phyloP scores from a whole-genome alignment of 2,329 filamentous ascomycete genomes.

The Leptoxyphium fumago region DNA sequence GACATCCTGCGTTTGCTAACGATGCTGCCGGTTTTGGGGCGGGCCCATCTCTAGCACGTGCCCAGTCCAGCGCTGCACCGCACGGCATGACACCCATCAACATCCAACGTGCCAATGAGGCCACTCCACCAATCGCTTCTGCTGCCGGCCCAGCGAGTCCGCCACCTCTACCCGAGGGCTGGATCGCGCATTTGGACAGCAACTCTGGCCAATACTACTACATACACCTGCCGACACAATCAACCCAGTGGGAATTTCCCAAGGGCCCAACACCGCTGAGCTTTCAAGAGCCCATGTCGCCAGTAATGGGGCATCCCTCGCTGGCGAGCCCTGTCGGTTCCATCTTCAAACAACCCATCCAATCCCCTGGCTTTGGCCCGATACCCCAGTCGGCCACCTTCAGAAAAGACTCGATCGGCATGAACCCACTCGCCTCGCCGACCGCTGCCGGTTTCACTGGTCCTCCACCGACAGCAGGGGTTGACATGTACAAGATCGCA shows the following conservation, averaged over 20 bases:
- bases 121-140: slow-evolving; percentile 21
- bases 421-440: slow-evolving; percentile 58
- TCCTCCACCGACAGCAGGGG: slow-evolving; percentile 73
- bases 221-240: slow-evolving; percentile 86
- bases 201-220: slow-evolving; percentile 98
- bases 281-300: slow-evolving; percentile 73
- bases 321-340: slow-evolving; percentile 30
- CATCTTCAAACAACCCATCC: slow-evolving; percentile 50
- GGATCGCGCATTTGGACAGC: slow-evolving; percentile 92
- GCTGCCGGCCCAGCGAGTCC: slow-evolving; percentile 60
- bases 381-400: slow-evolving; percentile 66
- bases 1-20: slow-evolving; percentile 84
- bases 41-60: neutral
- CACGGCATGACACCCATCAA: slow-evolving; percentile 27
- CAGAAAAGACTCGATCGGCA: slow-evolving; percentile 72
- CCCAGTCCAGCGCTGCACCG: slow-evolving; percentile 16
- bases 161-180: slow-evolving; percentile 87
- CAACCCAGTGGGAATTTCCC: slow-evolving; percentile 97
- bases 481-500: slow-evolving; percentile 85
- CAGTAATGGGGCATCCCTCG: slow-evolving; percentile 42
- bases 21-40: slow-evolving; percentile 34
- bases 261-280: slow-evolving; percentile 86
- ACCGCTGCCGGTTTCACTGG: slow-evolving; percentile 72
- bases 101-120: slow-evolving; percentile 19
- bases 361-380: slow-evolving; percentile 62